A percentile compares a stretch with the other conserved stretches of the same genome.
These are phyloP conservation scores for Auricularia sp. DNA, from an alignment of 768 basidiomycete genomes.

Conservation along the genomic window DNA sequence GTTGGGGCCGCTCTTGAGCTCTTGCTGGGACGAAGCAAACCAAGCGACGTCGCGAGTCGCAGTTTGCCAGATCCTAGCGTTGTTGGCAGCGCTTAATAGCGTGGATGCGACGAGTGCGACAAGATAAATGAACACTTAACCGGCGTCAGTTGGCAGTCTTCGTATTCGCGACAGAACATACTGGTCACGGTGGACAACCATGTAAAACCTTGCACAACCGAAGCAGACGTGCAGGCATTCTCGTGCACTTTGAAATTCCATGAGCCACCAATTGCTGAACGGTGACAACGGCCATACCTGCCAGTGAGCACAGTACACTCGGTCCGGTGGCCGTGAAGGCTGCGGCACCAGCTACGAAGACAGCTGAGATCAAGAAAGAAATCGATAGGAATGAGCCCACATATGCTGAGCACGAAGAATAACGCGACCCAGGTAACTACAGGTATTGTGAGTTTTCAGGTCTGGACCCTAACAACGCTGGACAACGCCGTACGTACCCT, in stretches of 20 bases:
- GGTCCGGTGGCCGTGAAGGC: constrained; percentile 35
- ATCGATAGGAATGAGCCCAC: constrained; percentile 27
- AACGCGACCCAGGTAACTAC: constrained; percentile 43
- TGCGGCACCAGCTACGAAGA: constrained; percentile 37
- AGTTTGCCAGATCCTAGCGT: constrained; percentile 42
- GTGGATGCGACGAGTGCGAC: constrained; percentile 35
- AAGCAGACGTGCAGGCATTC: constrained; percentile 39
- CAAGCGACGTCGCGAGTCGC: constrained; percentile 35
- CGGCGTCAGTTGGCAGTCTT: background rate
- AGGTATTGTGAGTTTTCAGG: background rate
- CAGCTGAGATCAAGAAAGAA: background rate
- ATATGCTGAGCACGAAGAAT: constrained; percentile 49
- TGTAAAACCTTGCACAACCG: constrained; percentile 47
- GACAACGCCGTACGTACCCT: constrained; percentile 15
- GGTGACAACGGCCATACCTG: constrained; percentile 14
- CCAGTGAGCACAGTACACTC: constrained; percentile 23
- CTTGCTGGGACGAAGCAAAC: constrained; percentile 16
- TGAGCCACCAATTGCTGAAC: constrained; percentile 1
- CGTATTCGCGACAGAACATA: constrained; percentile 19
- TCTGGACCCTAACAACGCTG: background rate
- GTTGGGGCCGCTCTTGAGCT: constrained; percentile 25
- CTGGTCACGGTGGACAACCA: constrained; percentile 39
- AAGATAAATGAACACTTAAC: constrained; percentile 49
- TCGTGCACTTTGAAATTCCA: background rate
- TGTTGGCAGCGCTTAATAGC: constrained; percentile 34